These are phyloP conservation scores for Terfezia claveryi DNA, from an alignment of 495 filamentous ascomycete genomes.

Conservation along the genomic window DNA sequence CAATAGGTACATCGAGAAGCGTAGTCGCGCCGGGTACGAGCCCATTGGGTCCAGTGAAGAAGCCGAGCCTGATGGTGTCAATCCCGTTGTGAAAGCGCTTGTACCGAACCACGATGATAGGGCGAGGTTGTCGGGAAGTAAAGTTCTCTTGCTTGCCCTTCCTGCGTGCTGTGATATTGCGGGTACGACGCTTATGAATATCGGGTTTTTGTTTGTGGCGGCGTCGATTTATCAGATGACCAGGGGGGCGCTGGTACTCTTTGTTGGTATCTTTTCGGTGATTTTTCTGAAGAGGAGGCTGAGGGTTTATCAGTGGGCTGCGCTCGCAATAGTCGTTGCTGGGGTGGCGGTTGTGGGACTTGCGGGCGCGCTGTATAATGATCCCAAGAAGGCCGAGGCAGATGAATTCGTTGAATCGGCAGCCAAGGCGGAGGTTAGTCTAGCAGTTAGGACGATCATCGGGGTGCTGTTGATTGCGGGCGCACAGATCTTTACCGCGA, in stretches of 20 bases:
- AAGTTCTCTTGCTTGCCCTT: conserved; percentile 53
- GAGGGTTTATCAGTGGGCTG: conserved; percentile 68
- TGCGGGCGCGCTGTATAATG: conserved; percentile 56
- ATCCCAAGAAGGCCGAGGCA: conserved; percentile 28
- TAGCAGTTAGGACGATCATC: conserved; percentile 44
- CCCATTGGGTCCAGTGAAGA: conserved; percentile 9
- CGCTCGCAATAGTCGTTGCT: conserved; percentile 62
- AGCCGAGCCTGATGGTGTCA: neutral
- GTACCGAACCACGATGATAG: conserved; percentile 7
- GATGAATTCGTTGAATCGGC: conserved; percentile 64
- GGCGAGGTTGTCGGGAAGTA: conserved; percentile 43
- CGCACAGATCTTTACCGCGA: conserved; percentile 89
- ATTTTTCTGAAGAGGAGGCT: conserved; percentile 62
- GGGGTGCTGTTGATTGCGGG: conserved; percentile 76
- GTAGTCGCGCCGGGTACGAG: conserved; percentile 12
- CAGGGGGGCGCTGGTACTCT: conserved; percentile 75
- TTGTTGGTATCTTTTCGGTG: conserved; percentile 88
- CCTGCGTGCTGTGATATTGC: conserved; percentile 86
- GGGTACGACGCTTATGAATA: conserved; percentile 92
- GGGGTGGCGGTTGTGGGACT: conserved; percentile 82
- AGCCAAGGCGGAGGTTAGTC: conserved; percentile 71
- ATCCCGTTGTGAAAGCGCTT: conserved; percentile 6
- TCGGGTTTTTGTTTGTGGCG: conserved; percentile 77
- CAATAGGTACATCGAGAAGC: conserved; percentile 23
- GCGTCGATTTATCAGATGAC: conserved; percentile 92